Conservation (phyloP, 1,284 basidiomycete genomes). For the Cystobasidium sp. region DNA sequence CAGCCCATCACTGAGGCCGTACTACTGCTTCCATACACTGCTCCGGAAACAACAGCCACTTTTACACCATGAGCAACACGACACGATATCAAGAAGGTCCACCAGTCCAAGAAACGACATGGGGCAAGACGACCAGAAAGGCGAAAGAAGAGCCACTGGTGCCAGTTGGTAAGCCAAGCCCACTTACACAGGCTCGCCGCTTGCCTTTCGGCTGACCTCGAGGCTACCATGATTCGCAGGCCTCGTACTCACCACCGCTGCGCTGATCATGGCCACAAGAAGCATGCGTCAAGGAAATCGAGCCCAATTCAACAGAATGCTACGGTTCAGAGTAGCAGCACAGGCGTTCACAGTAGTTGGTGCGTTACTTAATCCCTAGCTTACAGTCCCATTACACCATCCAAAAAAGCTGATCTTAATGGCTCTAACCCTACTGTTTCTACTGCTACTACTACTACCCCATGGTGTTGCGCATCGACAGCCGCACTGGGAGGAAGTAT, state of each 20-base stretch:
- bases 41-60: too few species aligned
- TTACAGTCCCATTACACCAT: neutral
- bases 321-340: constrained; percentile 52
- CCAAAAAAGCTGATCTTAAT: neutral
- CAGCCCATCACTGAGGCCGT: too few species aligned
- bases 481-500: constrained; percentile 45
- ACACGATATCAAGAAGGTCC: constrained; percentile 20
- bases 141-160: constrained; percentile 54
- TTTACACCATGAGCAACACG: constrained; percentile 36
- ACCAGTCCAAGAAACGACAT: constrained; percentile 35
- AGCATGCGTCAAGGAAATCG: constrained; percentile 53
- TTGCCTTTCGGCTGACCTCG: too few species aligned
- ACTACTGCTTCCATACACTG: too few species aligned
- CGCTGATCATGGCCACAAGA: constrained; percentile 50
- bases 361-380: constrained; percentile 11
- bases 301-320: constrained; percentile 52
- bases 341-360: constrained; percentile 53
- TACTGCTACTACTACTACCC: neutral
- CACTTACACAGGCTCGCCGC: too few species aligned
- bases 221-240: constrained; percentile 47
- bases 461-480: neutral
- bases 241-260: constrained; percentile 50
- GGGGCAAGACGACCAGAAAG: constrained; percentile 48
- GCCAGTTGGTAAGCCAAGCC: constrained; percentile 53
- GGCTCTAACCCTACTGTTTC: neutral